Evolutionary conservation across 2,329 filamentous ascomycete genomes (phyloP).

Genomic region (Diaporthe sp.): DNA sequence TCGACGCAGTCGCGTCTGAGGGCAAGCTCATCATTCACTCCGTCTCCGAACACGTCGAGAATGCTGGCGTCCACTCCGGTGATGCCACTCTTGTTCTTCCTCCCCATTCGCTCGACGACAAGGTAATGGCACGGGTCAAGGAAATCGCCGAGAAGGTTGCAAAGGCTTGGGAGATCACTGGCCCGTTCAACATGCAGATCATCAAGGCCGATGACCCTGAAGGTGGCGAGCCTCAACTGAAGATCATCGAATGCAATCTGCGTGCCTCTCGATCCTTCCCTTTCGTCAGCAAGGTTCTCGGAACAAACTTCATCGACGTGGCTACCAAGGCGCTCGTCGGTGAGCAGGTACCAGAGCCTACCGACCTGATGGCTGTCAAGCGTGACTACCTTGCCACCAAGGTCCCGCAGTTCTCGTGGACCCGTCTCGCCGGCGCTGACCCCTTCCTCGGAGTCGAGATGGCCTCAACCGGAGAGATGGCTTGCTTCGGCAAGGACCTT

Average conservation of each 20-base stretch:
- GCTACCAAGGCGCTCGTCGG: constrained; percentile 93
- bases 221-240: constrained; percentile 81
- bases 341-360: constrained; percentile 84
- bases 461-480: constrained; percentile 90
- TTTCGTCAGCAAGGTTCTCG: constrained; percentile 97
- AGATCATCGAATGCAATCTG: constrained; percentile 98
- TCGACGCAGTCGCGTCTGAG: constrained; percentile 89
- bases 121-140: constrained; percentile 88
- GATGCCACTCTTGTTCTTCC: constrained; percentile 96
- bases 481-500: constrained; percentile 96
- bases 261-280: constrained; percentile 98
- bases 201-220: constrained; percentile 89
- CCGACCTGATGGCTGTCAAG: constrained; percentile 89
- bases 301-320: constrained; percentile 95
- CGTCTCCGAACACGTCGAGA: constrained; percentile 95
- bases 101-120: constrained; percentile 82
- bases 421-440: constrained; percentile 94
- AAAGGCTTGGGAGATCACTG: constrained; percentile 96
- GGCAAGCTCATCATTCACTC: constrained; percentile 93
- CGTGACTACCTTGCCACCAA: constrained; percentile 96
- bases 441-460: constrained; percentile 99
- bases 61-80: constrained; percentile 97
- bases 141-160: constrained; percentile 97
- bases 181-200: constrained; percentile 99
- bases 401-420: constrained; percentile 99